Percentiles rank a stretch among this genome's conserved stretches.
phyloP scores from a whole-genome alignment of 805 yeast species.

The Komagataella ulmi region DNA sequence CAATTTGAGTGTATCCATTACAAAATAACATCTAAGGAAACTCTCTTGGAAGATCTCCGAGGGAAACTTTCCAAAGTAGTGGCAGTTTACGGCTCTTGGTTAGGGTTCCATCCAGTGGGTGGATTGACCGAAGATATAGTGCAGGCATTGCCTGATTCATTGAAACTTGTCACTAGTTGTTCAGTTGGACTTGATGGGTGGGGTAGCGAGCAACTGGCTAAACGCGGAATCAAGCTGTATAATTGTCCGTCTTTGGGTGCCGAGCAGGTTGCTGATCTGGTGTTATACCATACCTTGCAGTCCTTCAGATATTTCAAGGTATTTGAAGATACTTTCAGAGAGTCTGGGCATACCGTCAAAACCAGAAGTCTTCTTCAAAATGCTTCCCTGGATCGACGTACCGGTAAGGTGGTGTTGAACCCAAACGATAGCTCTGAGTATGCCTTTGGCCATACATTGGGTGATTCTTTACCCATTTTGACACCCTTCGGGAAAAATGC shows the following conservation, averaged over 20 bases:
- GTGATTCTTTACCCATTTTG: slow-evolving; percentile 26
- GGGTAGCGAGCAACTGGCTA: slow-evolving; percentile 16
- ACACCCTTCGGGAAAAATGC: slow-evolving; percentile 47
- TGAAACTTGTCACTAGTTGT: slow-evolving; percentile 36
- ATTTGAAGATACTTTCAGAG: slow-evolving; percentile 28
- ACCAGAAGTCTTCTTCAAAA: slow-evolving; percentile 28
- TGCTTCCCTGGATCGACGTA: slow-evolving; percentile 15
- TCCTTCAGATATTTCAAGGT: slow-evolving; percentile 44
- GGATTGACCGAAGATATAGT: slow-evolving; percentile 28
- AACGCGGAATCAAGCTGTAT: slow-evolving; percentile 37
- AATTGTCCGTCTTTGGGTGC: slow-evolving; percentile 51
- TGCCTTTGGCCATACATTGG: slow-evolving; percentile 28
- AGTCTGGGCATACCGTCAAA: slow-evolving; percentile 25
- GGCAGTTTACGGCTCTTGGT: slow-evolving; percentile 41
- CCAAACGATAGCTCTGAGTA: slow-evolving; percentile 12
- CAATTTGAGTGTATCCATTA: slow-evolving; percentile 26
- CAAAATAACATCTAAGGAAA: slow-evolving; percentile 24
- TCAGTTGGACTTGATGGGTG: slow-evolving; percentile 39
- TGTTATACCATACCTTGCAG: slow-evolving; percentile 40
- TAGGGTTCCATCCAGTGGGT: slow-evolving; percentile 29
- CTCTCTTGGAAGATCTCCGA: slow-evolving; percentile 25
- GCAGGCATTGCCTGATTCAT: slow-evolving; percentile 24
- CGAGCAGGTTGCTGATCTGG: slow-evolving; percentile 64
- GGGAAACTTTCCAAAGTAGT: slow-evolving; percentile 21
- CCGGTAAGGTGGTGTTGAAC: slow-evolving; percentile 16